Evolutionary conservation across 2,329 filamentous ascomycete species (phyloP).

Genomic region (Coniochaeta ligniaria): DNA sequence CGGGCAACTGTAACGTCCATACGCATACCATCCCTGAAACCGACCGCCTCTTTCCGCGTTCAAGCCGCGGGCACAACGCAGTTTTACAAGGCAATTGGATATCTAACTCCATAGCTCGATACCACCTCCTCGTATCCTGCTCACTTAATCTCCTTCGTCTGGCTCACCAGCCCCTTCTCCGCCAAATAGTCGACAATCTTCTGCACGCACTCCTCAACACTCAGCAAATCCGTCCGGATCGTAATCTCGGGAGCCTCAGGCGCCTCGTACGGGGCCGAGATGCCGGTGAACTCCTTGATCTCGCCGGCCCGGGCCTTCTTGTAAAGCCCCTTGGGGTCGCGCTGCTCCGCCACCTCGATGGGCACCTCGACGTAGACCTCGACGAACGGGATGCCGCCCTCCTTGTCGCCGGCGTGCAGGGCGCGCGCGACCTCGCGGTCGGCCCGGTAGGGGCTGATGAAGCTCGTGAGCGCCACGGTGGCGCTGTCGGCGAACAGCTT

Average conservation of each 20-base stretch:
- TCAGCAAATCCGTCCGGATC: conserved; percentile 73
- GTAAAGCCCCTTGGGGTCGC: conserved; percentile 95
- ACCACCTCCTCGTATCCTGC: background rate
- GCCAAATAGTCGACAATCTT: conserved; percentile 78
- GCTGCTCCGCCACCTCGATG: conserved; percentile 84
- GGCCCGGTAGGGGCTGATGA: conserved; percentile 90
- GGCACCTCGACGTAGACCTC: conserved; percentile 93
- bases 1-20: background rate
- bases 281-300: conserved; percentile 96
- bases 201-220: conserved; percentile 80
- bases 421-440: conserved; percentile 78
- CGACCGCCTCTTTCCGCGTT: background rate
- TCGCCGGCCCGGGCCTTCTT: conserved; percentile 91
- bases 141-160: conserved; percentile 20
- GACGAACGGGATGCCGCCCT: conserved; percentile 75
- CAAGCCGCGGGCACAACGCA: background rate
- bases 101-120: background rate
- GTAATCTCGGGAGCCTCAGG: conserved; percentile 80
- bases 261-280: conserved; percentile 90
- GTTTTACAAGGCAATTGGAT: background rate
- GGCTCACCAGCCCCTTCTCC: conserved; percentile 53
- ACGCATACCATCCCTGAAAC: background rate
- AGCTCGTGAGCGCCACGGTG: conserved; percentile 84
- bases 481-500: conserved; percentile 92
- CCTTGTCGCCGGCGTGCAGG: conserved; percentile 61